Base-by-base conservation (phyloP, 257 asterid species). In the Forsythia viridissima region DNA sequence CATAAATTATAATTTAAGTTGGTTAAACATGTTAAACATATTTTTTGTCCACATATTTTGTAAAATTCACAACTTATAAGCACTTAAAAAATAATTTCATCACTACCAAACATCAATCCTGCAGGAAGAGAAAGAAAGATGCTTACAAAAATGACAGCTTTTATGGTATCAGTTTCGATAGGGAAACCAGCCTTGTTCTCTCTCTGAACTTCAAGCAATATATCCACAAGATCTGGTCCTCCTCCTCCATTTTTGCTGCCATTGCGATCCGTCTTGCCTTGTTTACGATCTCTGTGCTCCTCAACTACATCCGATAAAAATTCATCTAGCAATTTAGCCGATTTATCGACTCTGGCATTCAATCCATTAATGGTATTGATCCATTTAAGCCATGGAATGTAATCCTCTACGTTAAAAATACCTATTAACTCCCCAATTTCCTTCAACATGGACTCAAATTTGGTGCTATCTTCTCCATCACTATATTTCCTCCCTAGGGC, bases 371-470 rank as follows among this genome's bases (percentile, higher is more conserved):
- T 6, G 0, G 34, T 18, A 55, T 81, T 44, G n/a, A 86, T 51
- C 88, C 88, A 89, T 16, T 52, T 51, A 74, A 89, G 83, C 85
- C 88, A 86, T 1, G 92, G 90, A 11, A 89, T 36, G 43, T 73
- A 85, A 40, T 84, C 88, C 18, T 85, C 89, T 0, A 87, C 12
- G 40, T 43, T 43, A 6, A 34, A 51, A n/a, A 44, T 57, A 1
- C 91, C 92, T 4, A 88, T 10, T 42, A 87, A 40, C 65, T 52
- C 76, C 12, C 20, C 7, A 48, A 82, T 57, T 13, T 72, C 76
- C 40, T 10, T 20, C 18, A 90, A 6, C 66, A 61, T 5, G 11
- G 2, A 16, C 65, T 67, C 73, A 16, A 84, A 73, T 34, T 13
- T 71, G 18, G 11, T 68, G 43, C 92, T 87, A 8, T 51, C 72